Conservation (phyloP, 495 filamentous ascomycete genomes). For the Bacidia gigantensis region DNA sequence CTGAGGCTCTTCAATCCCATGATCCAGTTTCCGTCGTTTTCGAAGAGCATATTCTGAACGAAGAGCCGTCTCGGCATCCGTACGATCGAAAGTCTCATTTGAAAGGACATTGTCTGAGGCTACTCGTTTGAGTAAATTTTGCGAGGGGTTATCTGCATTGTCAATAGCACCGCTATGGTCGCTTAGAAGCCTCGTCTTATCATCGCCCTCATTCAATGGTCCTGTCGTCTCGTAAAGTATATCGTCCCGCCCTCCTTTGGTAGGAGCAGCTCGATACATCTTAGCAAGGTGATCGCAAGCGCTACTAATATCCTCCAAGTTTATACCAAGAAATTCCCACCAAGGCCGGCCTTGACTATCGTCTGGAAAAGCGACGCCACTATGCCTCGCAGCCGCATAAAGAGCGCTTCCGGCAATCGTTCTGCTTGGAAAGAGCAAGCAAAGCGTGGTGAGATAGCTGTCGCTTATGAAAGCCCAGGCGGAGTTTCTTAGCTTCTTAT, state of each 20-base stretch:
- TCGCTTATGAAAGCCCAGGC: slow-evolving; percentile 92
- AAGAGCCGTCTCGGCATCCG: not conserved
- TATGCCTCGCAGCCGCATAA: slow-evolving; percentile 66
- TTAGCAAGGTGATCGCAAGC: slow-evolving; percentile 60
- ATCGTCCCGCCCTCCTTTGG: slow-evolving; percentile 10
- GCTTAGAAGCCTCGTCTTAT: slow-evolving; percentile 13
- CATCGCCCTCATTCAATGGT: slow-evolving; percentile 8
- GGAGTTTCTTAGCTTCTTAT: slow-evolving; percentile 64
- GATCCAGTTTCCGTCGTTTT: not conserved
- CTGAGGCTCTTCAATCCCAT: not conserved
- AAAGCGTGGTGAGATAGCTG: slow-evolving; percentile 65
- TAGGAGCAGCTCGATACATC: slow-evolving; percentile 57
- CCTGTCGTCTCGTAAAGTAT: slow-evolving; percentile 15
- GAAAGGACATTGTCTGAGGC: not conserved
- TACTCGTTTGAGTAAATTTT: not conserved
- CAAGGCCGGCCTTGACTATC: slow-evolving; percentile 59
- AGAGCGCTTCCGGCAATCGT: slow-evolving; percentile 76
- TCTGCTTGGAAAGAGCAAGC: slow-evolving; percentile 62
- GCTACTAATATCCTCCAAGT: slow-evolving; percentile 45
- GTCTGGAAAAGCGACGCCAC: slow-evolving; percentile 57
- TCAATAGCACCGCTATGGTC: not conserved
- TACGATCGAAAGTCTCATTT: too few species aligned
- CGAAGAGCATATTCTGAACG: not conserved
- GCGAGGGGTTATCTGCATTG: not conserved
- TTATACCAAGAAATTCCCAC: slow-evolving; percentile 64